These are phyloP conservation scores for Aspergillus pseudoterreus DNA, from an alignment of 2,329 filamentous ascomycete species.

Conservation along the genomic window DNA sequence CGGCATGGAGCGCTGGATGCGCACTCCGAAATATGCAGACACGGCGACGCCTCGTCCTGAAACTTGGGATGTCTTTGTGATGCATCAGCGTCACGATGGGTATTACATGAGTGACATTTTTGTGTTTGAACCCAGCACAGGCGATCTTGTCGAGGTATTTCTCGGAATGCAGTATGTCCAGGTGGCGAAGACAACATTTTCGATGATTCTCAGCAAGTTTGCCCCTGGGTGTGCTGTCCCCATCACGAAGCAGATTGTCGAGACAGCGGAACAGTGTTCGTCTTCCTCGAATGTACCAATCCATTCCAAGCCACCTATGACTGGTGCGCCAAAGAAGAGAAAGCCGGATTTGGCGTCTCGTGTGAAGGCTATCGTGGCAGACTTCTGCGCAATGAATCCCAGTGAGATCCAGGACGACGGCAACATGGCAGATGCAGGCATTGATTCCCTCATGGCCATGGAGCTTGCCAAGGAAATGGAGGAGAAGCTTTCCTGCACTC, in stretches of 20 bases:
- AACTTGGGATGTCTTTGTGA: conserved; percentile 26
- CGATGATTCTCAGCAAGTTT: conserved; percentile 4
- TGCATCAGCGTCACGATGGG: conserved; percentile 20
- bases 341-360: conserved; percentile 2
- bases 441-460: conserved; percentile 51
- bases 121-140: conserved; percentile 26
- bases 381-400: conserved; percentile 14
- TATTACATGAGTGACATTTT: conserved; percentile 30
- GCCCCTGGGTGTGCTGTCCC: background rate
- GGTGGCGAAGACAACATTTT: conserved; percentile 21
- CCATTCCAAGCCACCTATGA: background rate
- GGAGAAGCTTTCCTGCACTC: conserved; percentile 30
- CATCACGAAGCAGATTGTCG: background rate
- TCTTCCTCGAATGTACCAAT: no score
- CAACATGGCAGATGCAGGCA: conserved; percentile 34
- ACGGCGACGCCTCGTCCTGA: conserved; percentile 5
- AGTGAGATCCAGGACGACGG: conserved; percentile 10
- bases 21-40: conserved; percentile 18
- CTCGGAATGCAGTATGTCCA: conserved; percentile 28
- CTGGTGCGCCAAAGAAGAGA: no score
- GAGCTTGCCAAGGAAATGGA: conserved; percentile 46
- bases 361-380: conserved; percentile 13
- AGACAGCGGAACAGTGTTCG: no score
- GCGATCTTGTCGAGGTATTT: conserved; percentile 26
- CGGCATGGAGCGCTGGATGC: conserved; percentile 27